These are phyloP conservation scores for Linnemannia hyalina DNA, from an alignment of 192 early-diverging fungal species.

Conservation along the genomic window DNA sequence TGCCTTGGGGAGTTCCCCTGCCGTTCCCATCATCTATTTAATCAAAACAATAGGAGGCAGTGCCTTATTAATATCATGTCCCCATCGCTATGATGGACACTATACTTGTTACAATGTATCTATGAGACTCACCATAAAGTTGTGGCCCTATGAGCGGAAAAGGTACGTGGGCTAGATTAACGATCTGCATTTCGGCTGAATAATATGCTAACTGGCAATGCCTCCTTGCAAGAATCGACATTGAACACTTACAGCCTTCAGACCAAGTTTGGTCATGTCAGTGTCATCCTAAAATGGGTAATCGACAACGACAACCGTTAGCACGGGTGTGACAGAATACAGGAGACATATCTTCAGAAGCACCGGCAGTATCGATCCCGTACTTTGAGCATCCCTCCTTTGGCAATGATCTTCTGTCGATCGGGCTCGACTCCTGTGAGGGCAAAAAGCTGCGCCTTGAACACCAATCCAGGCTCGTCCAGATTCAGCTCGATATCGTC, in stretches of 20 bases:
- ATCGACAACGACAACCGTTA: background rate
- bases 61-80: background rate
- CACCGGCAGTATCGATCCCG: background rate
- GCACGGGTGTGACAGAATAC: background rate
- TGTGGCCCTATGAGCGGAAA: slow-evolving; percentile 29
- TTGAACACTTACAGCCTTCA: slow-evolving; percentile 73
- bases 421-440: slow-evolving; percentile 93
- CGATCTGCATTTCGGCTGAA: background rate
- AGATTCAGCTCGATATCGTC: slow-evolving; percentile 82
- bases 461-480: slow-evolving; percentile 77
- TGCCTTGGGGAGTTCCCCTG: slow-evolving; percentile 91
- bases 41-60: background rate
- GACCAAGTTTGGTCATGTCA: slow-evolving; percentile 75
- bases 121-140: slow-evolving; percentile 42
- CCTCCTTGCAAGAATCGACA: no score
- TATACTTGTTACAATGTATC: background rate
- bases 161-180: background rate
- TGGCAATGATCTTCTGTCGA: slow-evolving; percentile 94
- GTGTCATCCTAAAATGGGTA: slow-evolving; percentile 76
- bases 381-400: slow-evolving; percentile 93
- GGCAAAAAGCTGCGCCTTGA: slow-evolving; percentile 92
- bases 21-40: slow-evolving; percentile 94
- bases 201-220: background rate
- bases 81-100: background rate
- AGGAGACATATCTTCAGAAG: background rate